Conservation (phyloP, 768 basidiomycete genomes). For the Lentinula sp. region DNA sequence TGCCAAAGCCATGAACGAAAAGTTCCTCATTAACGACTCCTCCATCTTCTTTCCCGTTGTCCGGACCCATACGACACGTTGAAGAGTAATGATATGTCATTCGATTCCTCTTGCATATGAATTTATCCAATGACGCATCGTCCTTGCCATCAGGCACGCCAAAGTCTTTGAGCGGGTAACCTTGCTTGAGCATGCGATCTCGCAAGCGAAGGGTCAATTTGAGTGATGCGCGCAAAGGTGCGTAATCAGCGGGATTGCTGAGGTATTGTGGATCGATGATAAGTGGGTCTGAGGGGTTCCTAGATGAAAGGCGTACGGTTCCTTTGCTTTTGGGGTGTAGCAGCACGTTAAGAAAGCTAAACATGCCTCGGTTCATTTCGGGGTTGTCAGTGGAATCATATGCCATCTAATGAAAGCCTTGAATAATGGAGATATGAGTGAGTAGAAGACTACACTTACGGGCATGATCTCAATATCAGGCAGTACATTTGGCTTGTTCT, state of each 20-base stretch:
- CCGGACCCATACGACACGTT: constrained; percentile 5
- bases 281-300: not conserved
- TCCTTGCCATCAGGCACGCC: not conserved
- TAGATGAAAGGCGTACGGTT: not conserved
- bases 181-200: constrained; percentile 2
- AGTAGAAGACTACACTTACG: not conserved
- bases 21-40: constrained; percentile 4
- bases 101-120: constrained; percentile 2
- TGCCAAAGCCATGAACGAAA: constrained; percentile 4
- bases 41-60: not conserved
- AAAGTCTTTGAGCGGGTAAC: not conserved
- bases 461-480: constrained; percentile 8
- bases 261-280: constrained; percentile 5
- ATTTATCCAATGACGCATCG: constrained; percentile 2
- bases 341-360: constrained; percentile 4
- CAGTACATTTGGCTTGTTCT: not conserved
- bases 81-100: constrained; percentile 6
- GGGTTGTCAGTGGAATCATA: constrained; percentile 3
- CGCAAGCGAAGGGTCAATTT: constrained; percentile 4
- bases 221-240: not conserved
- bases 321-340: constrained; percentile 5
- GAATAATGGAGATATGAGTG: not conserved
- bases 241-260: not conserved
- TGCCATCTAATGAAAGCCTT: not conserved
- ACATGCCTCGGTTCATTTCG: constrained; percentile 3